A percentile compares a stretch with the other conserved stretches of the same genome.
These are phyloP conservation scores for Phoenix roebelenii DNA, from an alignment of 176 grass and related monocot species.

Conservation along the genomic window DNA sequence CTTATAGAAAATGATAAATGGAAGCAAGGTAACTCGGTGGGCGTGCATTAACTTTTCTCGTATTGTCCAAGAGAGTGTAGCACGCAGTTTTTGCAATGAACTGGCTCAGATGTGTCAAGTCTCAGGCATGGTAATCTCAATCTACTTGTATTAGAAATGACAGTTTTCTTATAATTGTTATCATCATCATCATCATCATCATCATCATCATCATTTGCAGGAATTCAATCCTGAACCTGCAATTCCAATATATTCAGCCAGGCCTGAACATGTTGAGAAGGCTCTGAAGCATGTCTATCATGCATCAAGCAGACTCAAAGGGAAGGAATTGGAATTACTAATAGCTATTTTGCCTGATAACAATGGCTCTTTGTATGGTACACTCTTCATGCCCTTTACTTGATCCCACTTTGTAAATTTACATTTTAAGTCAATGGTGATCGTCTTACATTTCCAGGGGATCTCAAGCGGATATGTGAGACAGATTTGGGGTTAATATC, in stretches of 20 bases:
- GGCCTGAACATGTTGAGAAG: not conserved
- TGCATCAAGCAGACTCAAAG: constrained; percentile 2
- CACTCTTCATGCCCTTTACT: no score
- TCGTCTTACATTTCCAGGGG: no score
- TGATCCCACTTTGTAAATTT: no score
- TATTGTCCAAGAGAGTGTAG: not conserved
- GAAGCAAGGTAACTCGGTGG: no score
- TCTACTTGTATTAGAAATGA: not conserved
- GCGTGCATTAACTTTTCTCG: not conserved
- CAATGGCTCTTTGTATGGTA: no score
- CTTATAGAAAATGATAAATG: no score
- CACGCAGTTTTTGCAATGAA: not conserved
- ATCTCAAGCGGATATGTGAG: no score
- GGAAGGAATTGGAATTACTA: not conserved
- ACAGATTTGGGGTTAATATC: no score
- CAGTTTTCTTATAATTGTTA: no score
- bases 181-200: no score
- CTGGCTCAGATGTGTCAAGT: not conserved
- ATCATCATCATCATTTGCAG: not conserved
- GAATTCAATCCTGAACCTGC: constrained; percentile 12
- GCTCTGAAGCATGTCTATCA: constrained; percentile 9
- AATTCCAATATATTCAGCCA: not conserved
- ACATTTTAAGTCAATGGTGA: no score
- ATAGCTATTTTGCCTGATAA: no score
- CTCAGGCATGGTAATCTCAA: constrained; percentile 4